Base-by-base conservation (phyloP, 805 yeast genomes). In the Lachancea mirantina region DNA sequence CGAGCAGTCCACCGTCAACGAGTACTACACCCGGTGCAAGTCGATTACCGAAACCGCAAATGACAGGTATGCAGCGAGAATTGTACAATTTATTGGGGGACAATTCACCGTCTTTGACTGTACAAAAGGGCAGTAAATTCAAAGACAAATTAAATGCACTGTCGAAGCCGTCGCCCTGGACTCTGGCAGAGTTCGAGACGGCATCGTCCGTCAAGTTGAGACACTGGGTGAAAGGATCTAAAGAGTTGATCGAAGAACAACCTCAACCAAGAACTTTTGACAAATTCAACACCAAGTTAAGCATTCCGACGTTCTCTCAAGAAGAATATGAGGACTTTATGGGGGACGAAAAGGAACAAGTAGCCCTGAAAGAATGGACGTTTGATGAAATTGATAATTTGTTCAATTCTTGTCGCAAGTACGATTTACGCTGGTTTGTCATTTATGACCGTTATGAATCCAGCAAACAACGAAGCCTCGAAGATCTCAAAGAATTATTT, bases 191-290 rank as follows among this genome's bases (percentile, higher is more conserved):
- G 4, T 92, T 89, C 51, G 67, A 62, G 26, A 76, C 76, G 41
- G 59, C 61, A 4, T 67, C 76, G 0, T 78, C 73, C 28, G 74
- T 78, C 16, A 63, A 61, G 25, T 65, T 89, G 24, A 63, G 65
- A 36, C 97, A 92, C 58, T 92, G 98, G 97, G 88, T 78, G 2
- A 76, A 83, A 39, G 95, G 92, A 0, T 62, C 78, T 2, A 69
- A 65, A 29, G 77, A 68, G 47, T 44, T 39, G 9, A 23, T 48
- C 5, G 54, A 49, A 8, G 52, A 50, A n/a, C 58, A 51, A 34
- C 36, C 44, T 4, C 61, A 58, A 28, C 61, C 54, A 10, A 74
- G 78, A 49, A 61, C 70, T 27, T 92, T 81, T 61, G 83, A 80
- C 21, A 82, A 82, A 54, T 87, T 73, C 57, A 78, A 84, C 53